A percentile compares a stretch with the other conserved stretches of the same genome.
phyloP scores from a whole-genome alignment of 306 rosid species.

The Luffa acutangula region DNA sequence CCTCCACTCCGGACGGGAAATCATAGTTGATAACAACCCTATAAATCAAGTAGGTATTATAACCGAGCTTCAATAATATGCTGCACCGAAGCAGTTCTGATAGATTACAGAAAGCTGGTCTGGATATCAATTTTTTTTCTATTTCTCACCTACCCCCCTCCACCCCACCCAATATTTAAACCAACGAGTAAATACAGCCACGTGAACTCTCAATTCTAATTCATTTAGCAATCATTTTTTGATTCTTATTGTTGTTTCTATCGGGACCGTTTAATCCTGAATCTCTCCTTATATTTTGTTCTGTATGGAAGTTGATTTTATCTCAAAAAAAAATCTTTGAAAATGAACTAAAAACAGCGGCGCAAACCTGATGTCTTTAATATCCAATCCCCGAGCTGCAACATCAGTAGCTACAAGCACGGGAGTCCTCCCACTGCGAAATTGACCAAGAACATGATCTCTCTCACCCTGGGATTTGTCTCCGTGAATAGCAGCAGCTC shows the following conservation, averaged over 20 bases:
- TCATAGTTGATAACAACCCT: conserved; percentile 96
- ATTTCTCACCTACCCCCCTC: not conserved
- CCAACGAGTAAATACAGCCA: not conserved
- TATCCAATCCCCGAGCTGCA: conserved; percentile 94
- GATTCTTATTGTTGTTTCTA: not conserved
- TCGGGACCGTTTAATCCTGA: not conserved
- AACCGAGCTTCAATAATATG: not conserved
- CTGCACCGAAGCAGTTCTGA: not conserved
- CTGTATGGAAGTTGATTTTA: no score
- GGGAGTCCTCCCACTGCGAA: conserved; percentile 81
- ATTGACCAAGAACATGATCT: conserved; percentile 79
- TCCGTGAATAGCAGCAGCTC: conserved; percentile 97
- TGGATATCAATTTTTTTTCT: not conserved
- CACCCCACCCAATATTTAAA: not conserved
- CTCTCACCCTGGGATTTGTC: conserved; percentile 97
- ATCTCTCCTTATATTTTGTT: not conserved
- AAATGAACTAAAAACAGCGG: not conserved
- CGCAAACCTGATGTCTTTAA: conserved; percentile 86
- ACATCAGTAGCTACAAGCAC: conserved; percentile 97
- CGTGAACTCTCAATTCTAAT: not conserved
- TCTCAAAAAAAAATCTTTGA: not conserved
- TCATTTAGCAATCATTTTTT: not conserved
- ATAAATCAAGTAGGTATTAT: conserved; percentile 9
- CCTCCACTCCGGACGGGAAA: conserved; percentile 99
- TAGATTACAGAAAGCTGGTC: not conserved